Conservation (phyloP, 1,284 basidiomycete genomes). For the Trichosporon coremiiforme region DNA sequence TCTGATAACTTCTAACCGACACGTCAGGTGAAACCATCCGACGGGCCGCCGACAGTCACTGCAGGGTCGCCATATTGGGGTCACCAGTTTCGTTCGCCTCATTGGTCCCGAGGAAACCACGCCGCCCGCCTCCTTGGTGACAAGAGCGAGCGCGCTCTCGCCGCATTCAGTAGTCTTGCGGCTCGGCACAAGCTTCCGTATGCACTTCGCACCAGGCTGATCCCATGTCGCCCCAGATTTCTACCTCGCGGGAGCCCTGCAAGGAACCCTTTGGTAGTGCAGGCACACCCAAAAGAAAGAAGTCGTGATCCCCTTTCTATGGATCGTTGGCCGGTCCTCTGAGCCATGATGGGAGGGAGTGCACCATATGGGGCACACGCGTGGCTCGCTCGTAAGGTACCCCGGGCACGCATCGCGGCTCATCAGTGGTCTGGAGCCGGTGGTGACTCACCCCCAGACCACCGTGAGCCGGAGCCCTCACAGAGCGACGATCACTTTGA, state of each 20-base stretch:
- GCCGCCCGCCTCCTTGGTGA: neutral
- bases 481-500: neutral
- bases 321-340: neutral
- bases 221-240: neutral
- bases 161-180: neutral
- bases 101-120: neutral
- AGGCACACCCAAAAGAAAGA: neutral
- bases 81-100: neutral
- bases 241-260: neutral
- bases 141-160: neutral
- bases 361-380: neutral
- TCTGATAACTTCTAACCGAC: neutral
- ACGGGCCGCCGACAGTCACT: neutral
- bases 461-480: neutral
- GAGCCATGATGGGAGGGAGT: neutral
- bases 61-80: conserved; percentile 11
- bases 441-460: conserved; percentile 2
- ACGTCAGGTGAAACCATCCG: conserved; percentile 5
- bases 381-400: neutral
- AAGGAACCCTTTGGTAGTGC: neutral
- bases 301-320: neutral
- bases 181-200: neutral
- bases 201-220: neutral
- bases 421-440: neutral
- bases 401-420: neutral